Evolutionary conservation across 1,139 yeast species (phyloP).

Genomic region (Pichia terricola): DNA sequence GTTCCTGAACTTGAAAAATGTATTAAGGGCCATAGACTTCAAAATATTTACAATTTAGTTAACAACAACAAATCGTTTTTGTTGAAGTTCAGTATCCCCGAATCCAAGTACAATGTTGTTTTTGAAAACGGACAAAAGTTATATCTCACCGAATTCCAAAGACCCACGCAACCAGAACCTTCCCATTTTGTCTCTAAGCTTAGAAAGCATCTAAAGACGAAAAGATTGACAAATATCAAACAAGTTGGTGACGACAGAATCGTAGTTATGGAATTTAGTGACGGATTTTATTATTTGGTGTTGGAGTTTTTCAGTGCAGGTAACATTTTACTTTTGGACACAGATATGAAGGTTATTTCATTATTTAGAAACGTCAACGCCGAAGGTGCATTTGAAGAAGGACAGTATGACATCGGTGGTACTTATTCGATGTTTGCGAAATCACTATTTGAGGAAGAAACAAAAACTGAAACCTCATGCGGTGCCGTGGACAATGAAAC

Average conservation of each 20-base stretch:
- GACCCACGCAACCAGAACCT: slow-evolving; percentile 75
- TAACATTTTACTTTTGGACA: slow-evolving; percentile 69
- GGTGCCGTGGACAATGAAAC: slow-evolving; percentile 27
- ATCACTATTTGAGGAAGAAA: slow-evolving; percentile 32
- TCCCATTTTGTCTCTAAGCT: slow-evolving; percentile 78
- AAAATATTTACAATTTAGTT: slow-evolving; percentile 76
- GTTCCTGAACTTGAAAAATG: slow-evolving; percentile 52
- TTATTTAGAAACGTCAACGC: slow-evolving; percentile 65
- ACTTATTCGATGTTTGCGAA: slow-evolving; percentile 52
- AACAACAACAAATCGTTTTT: slow-evolving; percentile 66
- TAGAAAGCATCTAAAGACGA: slow-evolving; percentile 75
- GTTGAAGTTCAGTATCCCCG: slow-evolving; percentile 76
- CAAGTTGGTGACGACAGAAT: slow-evolving; percentile 77
- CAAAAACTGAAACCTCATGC: slow-evolving; percentile 9
- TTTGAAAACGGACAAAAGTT: slow-evolving; percentile 82
- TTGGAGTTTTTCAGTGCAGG: slow-evolving; percentile 95
- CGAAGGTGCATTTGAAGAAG: slow-evolving; percentile 41
- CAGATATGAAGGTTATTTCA: slow-evolving; percentile 55
- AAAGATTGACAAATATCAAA: slow-evolving; percentile 62
- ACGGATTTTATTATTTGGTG: slow-evolving; percentile 68
- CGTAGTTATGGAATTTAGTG: slow-evolving; percentile 71
- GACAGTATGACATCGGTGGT: slow-evolving; percentile 67
- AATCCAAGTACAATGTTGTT: slow-evolving; percentile 64
- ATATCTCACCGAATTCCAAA: slow-evolving; percentile 70
- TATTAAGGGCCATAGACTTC: slow-evolving; percentile 60